Percentiles rank a stretch among this genome's conserved stretches.
Evolutionary conservation across 352 stramenopile genomes (phyloP).

Genomic region (Pythium insidiosum): DNA sequence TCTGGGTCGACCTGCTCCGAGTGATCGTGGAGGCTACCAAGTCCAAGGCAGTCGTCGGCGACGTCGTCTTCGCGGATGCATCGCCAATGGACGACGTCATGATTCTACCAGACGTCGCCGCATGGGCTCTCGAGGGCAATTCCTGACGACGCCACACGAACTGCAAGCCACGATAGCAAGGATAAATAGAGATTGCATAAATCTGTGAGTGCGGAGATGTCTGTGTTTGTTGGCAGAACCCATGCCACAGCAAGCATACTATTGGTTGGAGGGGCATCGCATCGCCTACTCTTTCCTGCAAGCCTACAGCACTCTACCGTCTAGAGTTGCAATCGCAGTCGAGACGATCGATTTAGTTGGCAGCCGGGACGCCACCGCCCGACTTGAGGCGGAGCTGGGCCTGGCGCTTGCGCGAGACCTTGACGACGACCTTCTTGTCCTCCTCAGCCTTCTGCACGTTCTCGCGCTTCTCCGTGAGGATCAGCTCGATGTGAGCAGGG

Average conservation of each 20-base stretch:
- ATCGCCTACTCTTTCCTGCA: too few species aligned
- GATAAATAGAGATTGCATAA: too few species aligned
- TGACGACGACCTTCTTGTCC: conserved; percentile 82
- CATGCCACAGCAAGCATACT: too few species aligned
- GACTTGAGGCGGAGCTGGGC: conserved; percentile 86
- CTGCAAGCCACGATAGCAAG: too few species aligned
- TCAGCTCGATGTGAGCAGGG: conserved; percentile 99
- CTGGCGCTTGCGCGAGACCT: conserved; percentile 86
- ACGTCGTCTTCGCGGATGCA: conserved; percentile 22
- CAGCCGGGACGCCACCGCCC: conserved; percentile 64
- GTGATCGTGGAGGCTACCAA: conserved; percentile 25
- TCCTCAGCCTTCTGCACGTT: conserved; percentile 91
- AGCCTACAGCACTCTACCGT: too few species aligned
- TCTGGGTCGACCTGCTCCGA: conserved; percentile 35
- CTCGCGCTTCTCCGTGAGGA: conserved; percentile 95
- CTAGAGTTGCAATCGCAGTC: too few species aligned
- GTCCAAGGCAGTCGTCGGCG: conserved; percentile 25
- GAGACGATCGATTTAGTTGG: conserved; percentile 83
- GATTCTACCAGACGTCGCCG: neutral
- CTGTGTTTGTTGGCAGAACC: too few species aligned
- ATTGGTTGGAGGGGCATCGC: too few species aligned
- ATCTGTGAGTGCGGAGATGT: too few species aligned
- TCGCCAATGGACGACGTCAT: conserved; percentile 7
- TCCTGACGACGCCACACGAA: too few species aligned
- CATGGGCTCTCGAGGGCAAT: neutral